phyloP scores from a whole-genome alignment of 2,329 filamentous ascomycete genomes.

The Cladorrhinum sp. region DNA sequence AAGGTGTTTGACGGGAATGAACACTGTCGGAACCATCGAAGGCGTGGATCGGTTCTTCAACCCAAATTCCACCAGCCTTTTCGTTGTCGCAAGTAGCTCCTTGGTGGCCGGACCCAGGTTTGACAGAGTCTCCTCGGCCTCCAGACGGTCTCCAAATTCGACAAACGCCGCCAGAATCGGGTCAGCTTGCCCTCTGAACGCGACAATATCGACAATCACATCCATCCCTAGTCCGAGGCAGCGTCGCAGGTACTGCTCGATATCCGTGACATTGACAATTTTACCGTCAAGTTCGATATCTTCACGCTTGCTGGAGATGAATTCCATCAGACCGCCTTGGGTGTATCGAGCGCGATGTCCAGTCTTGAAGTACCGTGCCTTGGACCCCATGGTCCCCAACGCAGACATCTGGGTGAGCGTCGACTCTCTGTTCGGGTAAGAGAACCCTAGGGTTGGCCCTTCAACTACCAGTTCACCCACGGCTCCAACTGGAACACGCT shows the following conservation, averaged over 20 bases:
- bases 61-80: constrained; percentile 42
- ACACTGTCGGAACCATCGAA: constrained; percentile 46
- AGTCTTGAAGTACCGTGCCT: constrained; percentile 46
- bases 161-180: constrained; percentile 48
- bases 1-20: constrained; percentile 47
- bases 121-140: constrained; percentile 38
- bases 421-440: constrained; percentile 32
- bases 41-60: constrained; percentile 39
- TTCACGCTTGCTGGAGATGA: constrained; percentile 44
- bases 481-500: constrained; percentile 51
- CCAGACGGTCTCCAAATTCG: constrained; percentile 43
- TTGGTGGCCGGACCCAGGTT: constrained; percentile 40
- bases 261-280: constrained; percentile 40
- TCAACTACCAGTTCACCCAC: constrained; percentile 60
- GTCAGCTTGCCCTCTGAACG: constrained; percentile 40
- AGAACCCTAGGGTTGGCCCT: constrained; percentile 49
- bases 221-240: constrained; percentile 47
- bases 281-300: constrained; percentile 41
- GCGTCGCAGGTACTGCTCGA: constrained; percentile 47
- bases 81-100: constrained; percentile 43
- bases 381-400: constrained; percentile 28
- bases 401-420: constrained; percentile 24
- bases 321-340: constrained; percentile 47
- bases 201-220: constrained; percentile 47
- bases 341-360: constrained; percentile 50